These are phyloP conservation scores for Thraustotheca clavata DNA, from an alignment of 352 stramenopile species.

Conservation along the genomic window DNA sequence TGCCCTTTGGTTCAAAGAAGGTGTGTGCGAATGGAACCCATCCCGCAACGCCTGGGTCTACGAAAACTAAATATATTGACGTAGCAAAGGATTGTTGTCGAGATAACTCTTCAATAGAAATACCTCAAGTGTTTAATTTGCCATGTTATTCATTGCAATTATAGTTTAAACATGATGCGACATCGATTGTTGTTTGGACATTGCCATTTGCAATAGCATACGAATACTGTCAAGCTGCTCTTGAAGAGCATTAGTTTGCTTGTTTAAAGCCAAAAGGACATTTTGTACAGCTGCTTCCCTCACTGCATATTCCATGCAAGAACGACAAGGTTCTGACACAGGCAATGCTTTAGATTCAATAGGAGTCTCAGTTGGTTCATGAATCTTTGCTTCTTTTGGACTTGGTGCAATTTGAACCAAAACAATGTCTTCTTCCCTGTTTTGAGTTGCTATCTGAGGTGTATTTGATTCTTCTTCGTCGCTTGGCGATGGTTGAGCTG, in stretches of 20 bases:
- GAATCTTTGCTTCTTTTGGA: too few species aligned
- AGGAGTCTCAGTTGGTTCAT: too few species aligned
- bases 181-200: not conserved
- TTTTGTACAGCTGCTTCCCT: not conserved
- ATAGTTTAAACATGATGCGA: slow-evolving; percentile 10
- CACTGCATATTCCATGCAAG: not conserved
- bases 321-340: not conserved
- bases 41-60: slow-evolving; percentile 94
- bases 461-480: too few species aligned
- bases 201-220: not conserved
- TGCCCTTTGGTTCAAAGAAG: slow-evolving; percentile 95
- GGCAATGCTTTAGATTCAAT: too few species aligned
- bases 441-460: too few species aligned
- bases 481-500: too few species aligned
- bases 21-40: slow-evolving; percentile 86
- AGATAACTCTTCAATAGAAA: not conserved
- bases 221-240: slow-evolving; percentile 6
- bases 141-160: not conserved
- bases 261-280: not conserved
- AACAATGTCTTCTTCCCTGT: too few species aligned
- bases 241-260: not conserved
- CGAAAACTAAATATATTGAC: slow-evolving; percentile 73
- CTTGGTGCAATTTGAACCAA: too few species aligned
- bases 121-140: not conserved
- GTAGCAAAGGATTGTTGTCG: not conserved